Conservation (phyloP, 257 asterid genomes). For the Solanum chiquidenum region DNA sequence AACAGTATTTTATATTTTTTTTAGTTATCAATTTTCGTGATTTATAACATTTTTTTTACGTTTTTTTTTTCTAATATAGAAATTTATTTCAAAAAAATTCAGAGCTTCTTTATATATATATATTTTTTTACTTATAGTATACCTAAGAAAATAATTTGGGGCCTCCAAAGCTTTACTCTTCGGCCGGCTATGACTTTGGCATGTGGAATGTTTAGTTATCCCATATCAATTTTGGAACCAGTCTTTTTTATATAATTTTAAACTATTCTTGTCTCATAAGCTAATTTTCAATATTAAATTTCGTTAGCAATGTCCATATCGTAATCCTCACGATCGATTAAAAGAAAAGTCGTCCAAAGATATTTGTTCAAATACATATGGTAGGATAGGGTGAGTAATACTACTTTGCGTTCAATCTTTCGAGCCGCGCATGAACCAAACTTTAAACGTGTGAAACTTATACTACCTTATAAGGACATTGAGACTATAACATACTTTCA, state of each 20-base stretch:
- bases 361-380: neutral
- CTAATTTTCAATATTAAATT: neutral
- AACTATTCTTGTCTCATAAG: neutral
- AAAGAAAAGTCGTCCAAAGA: neutral
- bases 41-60: no score
- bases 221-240: neutral
- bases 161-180: neutral
- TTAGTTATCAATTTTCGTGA: no score
- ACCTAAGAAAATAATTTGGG: neutral
- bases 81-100: neutral
- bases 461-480: no score
- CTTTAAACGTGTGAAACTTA: no score
- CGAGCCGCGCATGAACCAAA: no score
- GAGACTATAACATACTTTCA: no score
- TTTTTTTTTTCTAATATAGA: no score
- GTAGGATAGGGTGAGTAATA: neutral
- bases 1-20: no score
- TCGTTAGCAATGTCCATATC: neutral
- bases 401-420: no score
- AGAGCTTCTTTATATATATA: neutral
- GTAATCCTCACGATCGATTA: neutral
- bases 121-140: neutral
- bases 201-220: neutral
- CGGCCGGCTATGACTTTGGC: neutral
- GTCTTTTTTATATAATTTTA: neutral